Evolutionary conservation across 805 yeast species (phyloP), one percentile per base, ranked within the genome.

Genomic region (Blastobotrys peoriensis): DNA sequence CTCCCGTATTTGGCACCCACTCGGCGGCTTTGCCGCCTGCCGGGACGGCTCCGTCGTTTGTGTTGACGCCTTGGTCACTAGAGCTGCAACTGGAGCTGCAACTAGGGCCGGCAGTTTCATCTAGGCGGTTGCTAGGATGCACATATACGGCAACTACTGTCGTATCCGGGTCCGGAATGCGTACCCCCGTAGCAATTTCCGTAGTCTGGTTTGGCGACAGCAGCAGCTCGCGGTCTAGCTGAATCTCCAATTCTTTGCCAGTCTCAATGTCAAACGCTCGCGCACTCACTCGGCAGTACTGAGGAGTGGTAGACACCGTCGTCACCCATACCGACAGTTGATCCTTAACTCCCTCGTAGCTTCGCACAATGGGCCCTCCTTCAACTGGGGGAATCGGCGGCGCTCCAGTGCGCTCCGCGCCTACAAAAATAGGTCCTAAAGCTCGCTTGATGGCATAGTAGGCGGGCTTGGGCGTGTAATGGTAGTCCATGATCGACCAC

Each of bases 401-500:
- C 5, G 42, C 27, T 9, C n/a, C 36, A 3, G 17, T 19, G 5
- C 42, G 36, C 18, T 30, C 5, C 13, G 64, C 54, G 2, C 72
- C 73, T 4, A 68, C 45, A 3, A 53, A 55, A 5, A 63, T 45
- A n/a, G 63, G 52, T 15, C 54, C 45, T 43, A 64, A 55, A 40
- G 68, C 73, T 48, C 78, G 63, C 51, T 70, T 72, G 33, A 72
- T 60, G 1, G 75, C 64, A 49, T 67, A 74, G 51, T 64, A 74
- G 0, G 70, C 73, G 40, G 73, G 49, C 50, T 74, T 74, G 5
- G 74, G 75, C 28, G 67, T 54, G 30, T 53, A 53, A 38, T 59
- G 63, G 44, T 52, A 65, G 48, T 74, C 79, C 13, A 68, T 64
- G 19, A 73, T 52, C 1, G 77, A 58, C 78, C 79, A 74, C 10